Percentiles rank a stretch among this genome's conserved stretches.
These are phyloP conservation scores for Colletotrichum tabaci DNA, from an alignment of 2,329 filamentous ascomycete genomes.

Conservation along the genomic window DNA sequence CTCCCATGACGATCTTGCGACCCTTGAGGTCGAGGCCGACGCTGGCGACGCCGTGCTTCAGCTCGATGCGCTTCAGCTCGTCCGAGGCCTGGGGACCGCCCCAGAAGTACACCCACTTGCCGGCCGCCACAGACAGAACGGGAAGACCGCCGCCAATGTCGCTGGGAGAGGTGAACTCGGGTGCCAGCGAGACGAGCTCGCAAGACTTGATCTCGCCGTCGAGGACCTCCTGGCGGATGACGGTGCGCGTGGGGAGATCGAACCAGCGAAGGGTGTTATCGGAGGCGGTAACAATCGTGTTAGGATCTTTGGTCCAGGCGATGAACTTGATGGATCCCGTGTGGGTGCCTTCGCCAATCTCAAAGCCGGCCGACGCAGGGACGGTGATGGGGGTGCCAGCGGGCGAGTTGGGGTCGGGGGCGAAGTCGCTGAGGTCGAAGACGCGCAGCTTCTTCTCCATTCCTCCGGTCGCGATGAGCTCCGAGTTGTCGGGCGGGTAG, in stretches of 20 bases:
- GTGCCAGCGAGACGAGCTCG: conserved; percentile 83
- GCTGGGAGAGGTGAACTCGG: conserved; percentile 68
- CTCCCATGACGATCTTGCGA: conserved; percentile 89
- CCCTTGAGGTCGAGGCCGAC: conserved; percentile 88
- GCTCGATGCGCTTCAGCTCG: conserved; percentile 83
- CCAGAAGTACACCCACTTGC: conserved; percentile 95
- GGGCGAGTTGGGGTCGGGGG: conserved; percentile 51
- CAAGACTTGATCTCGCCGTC: conserved; percentile 92
- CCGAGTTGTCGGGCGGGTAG: conserved; percentile 84
- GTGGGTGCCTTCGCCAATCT: conserved; percentile 89
- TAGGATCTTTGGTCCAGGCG: conserved; percentile 91
- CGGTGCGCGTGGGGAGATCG: conserved; percentile 83
- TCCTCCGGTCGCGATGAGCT: conserved; percentile 93
- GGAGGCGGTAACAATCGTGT: conserved; percentile 90
- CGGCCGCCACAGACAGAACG: conserved; percentile 91
- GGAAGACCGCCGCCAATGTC: conserved; percentile 78
- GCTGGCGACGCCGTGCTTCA: conserved; percentile 89
- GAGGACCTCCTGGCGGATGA: conserved; percentile 82
- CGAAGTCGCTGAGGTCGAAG: conserved; percentile 83
- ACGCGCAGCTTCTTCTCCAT: conserved; percentile 97
- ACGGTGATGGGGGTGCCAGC: conserved; percentile 61
- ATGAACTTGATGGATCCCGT: conserved; percentile 94
- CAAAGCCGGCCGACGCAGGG: conserved; percentile 78
- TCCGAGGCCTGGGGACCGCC: conserved; percentile 79
- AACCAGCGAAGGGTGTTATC: conserved; percentile 97